Base-by-base conservation (phyloP, 768 basidiomycete species). In the Tulasnella sp. region DNA sequence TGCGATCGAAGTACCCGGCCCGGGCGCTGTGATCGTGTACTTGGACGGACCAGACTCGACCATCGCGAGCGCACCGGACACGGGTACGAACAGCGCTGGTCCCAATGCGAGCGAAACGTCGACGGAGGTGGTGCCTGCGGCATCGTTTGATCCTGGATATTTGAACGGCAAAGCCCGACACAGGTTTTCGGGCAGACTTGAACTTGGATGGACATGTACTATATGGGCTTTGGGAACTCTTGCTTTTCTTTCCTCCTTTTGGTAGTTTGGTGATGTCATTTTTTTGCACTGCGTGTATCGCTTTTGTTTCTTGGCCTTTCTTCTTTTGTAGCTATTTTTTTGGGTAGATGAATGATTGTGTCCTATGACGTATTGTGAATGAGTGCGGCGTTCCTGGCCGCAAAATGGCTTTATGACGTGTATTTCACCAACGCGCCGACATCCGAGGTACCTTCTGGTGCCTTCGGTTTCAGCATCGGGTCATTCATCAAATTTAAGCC, bases 21-120 rank as follows among this genome's bases (percentile, higher is more conserved):
- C 80, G n/a, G 77, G 80, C 31, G 77, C 62, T 18, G 80, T 77
- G 73, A 24, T 80, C 71, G 80, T 80, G 8, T 79, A 36, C 71
- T 79, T 79, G 40, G 78, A 79, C 34, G 39, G 78, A 1, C 38
- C 72, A 5, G 72, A 74, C 27, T 74, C 72, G 14, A 12, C 72
- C n/a, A 74, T 46, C 38, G 2, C 72, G 5, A n/a, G 10, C 10
- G 38, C 72, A 34, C 72, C 72, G 10, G 42, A 24, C 21, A n/a
- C 48, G 5, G 21, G 48, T 52, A 14, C 72, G 31, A 39, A 39
- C 24, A 18, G 36, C 31, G 38, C 72, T 24, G 27, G n/a, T 27
- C 72, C 72, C 31, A 18, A 31, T 21, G 72, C 44, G 4, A 74
- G n/a, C 19, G 39, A n/a, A 39, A 74, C 72, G 72, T 40, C 72